Evolutionary conservation across 2,329 filamentous ascomycete genomes (phyloP).

Genomic region (Fusarium sp.): DNA sequence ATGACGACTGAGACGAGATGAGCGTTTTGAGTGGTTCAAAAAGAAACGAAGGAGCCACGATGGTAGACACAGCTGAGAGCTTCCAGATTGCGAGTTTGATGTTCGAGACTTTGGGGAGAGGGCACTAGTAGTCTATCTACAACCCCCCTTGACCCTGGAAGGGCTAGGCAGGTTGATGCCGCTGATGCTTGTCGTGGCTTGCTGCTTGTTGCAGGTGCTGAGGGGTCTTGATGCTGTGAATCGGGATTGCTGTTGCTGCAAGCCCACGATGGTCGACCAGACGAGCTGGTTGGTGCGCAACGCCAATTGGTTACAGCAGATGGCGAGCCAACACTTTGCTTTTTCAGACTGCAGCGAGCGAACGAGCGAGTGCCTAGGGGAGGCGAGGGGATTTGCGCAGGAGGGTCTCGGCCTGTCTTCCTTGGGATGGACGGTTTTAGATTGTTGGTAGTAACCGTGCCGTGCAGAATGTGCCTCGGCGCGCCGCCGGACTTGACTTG

Average conservation of each 20-base stretch:
- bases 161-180: constrained; percentile 3
- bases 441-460: constrained; percentile 10
- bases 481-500: constrained; percentile 8
- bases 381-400: constrained; percentile 3
- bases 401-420: constrained; percentile 24
- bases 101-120: constrained; percentile 8
- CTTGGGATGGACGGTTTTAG: constrained; percentile 7
- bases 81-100: constrained; percentile 10
- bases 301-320: constrained; percentile 21
- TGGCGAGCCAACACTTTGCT: constrained; percentile 22
- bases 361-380: not conserved
- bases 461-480: constrained; percentile 9
- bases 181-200: constrained; percentile 1
- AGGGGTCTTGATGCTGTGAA: constrained; percentile 6
- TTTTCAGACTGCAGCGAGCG: constrained; percentile 20
- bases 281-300: constrained; percentile 35
- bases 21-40: not conserved
- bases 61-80: not conserved
- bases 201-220: constrained; percentile 12
- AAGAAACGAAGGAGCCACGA: not conserved
- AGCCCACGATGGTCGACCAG: constrained; percentile 22
- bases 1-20: not conserved
- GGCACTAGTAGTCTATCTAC: constrained; percentile 23
- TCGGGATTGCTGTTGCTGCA: constrained; percentile 20
- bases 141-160: constrained; percentile 15